Evolutionary conservation across 2,329 filamentous ascomycete genomes (phyloP).

Genomic region (Sporothrix pseudoabietina): DNA sequence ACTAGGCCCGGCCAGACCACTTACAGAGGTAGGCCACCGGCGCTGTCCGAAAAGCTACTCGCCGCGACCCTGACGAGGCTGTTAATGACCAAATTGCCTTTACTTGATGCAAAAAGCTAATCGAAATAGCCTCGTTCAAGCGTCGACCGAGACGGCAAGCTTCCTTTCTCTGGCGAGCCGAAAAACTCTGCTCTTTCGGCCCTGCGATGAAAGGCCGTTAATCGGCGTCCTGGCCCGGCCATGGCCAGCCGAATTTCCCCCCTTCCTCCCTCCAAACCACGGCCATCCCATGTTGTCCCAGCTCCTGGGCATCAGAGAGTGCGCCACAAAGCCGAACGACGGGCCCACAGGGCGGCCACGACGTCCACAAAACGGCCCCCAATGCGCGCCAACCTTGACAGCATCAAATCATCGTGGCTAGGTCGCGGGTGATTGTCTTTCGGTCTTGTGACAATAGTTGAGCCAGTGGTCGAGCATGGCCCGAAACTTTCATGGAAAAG

Average conservation of each 20-base stretch:
- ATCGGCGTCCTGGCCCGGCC: neutral
- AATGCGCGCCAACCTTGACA: neutral
- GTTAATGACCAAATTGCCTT: neutral
- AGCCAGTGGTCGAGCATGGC: neutral
- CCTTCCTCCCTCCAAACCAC: neutral
- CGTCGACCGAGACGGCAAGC: neutral
- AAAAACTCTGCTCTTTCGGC: too few species aligned
- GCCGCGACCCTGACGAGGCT: neutral
- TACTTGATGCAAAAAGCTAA: neutral
- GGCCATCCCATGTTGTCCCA: neutral
- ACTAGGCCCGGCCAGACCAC: neutral
- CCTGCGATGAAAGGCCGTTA: neutral
- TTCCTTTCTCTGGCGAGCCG: neutral
- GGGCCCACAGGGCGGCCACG: neutral
- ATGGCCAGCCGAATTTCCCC: too few species aligned
- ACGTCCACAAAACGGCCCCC: neutral
- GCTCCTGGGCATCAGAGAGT: neutral
- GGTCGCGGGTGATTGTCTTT: neutral
- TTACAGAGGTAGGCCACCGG: slow-evolving; percentile 17
- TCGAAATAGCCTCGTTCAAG: neutral
- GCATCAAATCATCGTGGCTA: neutral
- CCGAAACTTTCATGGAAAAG: neutral
- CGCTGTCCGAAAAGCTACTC: slow-evolving; percentile 4
- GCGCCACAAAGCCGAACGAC: neutral
- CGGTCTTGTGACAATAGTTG: neutral